phyloP scores from a whole-genome alignment of 805 yeast species.

The Suhomyces sp. region DNA sequence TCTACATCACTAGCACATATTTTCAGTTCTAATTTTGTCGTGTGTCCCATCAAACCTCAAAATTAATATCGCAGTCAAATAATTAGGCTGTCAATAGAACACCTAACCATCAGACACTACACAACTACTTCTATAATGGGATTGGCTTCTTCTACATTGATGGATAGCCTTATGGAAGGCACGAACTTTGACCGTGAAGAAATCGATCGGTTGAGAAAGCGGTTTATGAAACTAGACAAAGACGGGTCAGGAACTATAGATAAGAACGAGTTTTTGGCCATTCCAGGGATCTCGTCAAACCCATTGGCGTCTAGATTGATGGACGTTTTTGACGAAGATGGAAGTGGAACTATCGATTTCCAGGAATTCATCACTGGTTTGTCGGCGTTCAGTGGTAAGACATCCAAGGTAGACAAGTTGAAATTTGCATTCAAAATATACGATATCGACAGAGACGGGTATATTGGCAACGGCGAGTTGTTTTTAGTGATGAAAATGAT shows the following conservation, averaged over 20 bases:
- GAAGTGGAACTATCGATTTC: conserved; percentile 90
- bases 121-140: conserved; percentile 46
- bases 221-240: conserved; percentile 93
- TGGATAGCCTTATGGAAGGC: conserved; percentile 74
- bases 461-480: conserved; percentile 90
- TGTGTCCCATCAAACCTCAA: neutral
- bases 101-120: too few species aligned
- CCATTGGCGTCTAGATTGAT: conserved; percentile 88
- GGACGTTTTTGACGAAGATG: conserved; percentile 92
- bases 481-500: conserved; percentile 89
- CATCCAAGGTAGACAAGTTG: conserved; percentile 76
- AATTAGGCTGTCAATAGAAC: neutral
- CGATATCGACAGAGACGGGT: conserved; percentile 95
- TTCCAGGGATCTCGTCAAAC: conserved; percentile 88
- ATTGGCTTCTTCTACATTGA: conserved; percentile 52
- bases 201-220: conserved; percentile 82
- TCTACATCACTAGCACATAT: neutral
- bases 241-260: conserved; percentile 93
- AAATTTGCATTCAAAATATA: conserved; percentile 89
- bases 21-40: neutral
- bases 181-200: conserved; percentile 88
- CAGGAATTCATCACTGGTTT: conserved; percentile 88
- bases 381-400: conserved; percentile 83
- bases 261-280: conserved; percentile 81
- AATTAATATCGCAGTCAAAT: neutral